A percentile compares a stretch with the other conserved stretches of the same genome.
Conservation (phyloP, 768 basidiomycete species). For the Leccinum disarticulatum region DNA sequence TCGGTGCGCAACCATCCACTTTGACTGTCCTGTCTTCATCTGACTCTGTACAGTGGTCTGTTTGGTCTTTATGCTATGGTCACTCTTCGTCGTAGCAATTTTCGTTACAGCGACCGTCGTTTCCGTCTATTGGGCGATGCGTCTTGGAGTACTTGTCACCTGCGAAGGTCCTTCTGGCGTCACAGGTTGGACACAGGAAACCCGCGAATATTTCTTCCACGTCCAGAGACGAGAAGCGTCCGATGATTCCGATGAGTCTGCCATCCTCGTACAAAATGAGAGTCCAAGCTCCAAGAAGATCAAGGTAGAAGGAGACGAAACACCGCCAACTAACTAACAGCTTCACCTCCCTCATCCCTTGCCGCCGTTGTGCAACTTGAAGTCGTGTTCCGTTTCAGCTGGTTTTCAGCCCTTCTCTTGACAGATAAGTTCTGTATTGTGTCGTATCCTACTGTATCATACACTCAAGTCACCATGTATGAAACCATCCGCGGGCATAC, state of each 20-base stretch:
- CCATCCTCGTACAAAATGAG: conserved; percentile 23
- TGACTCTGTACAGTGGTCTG: conserved; percentile 30
- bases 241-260: conserved; percentile 28
- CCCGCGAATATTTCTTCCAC: conserved; percentile 22
- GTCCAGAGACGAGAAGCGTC: conserved; percentile 16
- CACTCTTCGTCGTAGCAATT: conserved; percentile 34
- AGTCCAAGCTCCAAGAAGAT: conserved; percentile 17
- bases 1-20: conserved; percentile 23
- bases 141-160: conserved; percentile 37
- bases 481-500: conserved; percentile 1
- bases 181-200: conserved; percentile 32
- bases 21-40: not conserved
- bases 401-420: not conserved
- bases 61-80: conserved; percentile 34
- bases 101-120: conserved; percentile 33
- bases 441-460: conserved; percentile 16
- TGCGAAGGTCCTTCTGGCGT: conserved; percentile 33
- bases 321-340: not conserved
- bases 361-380: not conserved
- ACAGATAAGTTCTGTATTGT: conserved; percentile 1
- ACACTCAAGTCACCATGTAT: conserved; percentile 10
- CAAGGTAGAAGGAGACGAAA: conserved; percentile 27
- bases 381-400: not conserved
- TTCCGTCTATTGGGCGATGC: conserved; percentile 33
- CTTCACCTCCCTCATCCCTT: not conserved